Conservation (phyloP, 1,284 basidiomycete genomes). For the Volvariella volvacea region DNA sequence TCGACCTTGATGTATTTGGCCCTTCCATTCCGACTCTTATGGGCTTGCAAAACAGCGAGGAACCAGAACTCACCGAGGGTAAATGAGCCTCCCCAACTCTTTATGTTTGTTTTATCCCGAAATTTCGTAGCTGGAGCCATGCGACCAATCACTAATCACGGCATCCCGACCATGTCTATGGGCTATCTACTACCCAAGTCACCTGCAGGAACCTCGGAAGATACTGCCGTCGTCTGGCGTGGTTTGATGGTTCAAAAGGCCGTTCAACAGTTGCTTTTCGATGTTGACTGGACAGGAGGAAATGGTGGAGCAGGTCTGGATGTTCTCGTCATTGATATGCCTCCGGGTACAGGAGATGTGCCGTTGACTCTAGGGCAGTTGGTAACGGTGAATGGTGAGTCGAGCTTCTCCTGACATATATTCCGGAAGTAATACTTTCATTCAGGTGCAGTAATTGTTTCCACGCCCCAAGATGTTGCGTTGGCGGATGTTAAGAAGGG, state of each 20-base stretch:
- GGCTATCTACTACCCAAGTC: constrained; percentile 71
- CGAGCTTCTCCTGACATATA: neutral
- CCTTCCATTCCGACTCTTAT: constrained; percentile 95
- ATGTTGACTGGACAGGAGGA: constrained; percentile 84
- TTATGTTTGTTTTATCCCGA: constrained; percentile 7
- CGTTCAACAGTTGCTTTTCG: constrained; percentile 93
- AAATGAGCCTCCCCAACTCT: constrained; percentile 14
- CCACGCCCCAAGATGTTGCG: constrained; percentile 94
- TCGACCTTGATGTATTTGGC: constrained; percentile 96
- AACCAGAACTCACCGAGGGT: constrained; percentile 77
- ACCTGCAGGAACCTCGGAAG: constrained; percentile 39
- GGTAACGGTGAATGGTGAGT: constrained; percentile 77
- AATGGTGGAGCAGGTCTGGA: constrained; percentile 54
- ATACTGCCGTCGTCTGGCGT: constrained; percentile 89
- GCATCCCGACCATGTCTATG: constrained; percentile 95
- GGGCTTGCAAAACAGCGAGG: constrained; percentile 78
- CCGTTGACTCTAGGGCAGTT: constrained; percentile 90
- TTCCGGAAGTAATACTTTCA: constrained; percentile 1
- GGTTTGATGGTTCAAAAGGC: constrained; percentile 99
- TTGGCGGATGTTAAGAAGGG: constrained; percentile 91
- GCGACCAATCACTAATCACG: constrained; percentile 84
- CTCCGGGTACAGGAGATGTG: constrained; percentile 96
- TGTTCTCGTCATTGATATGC: constrained; percentile 92
- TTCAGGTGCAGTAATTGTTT: constrained; percentile 84
- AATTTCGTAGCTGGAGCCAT: constrained; percentile 66